phyloP scores from a whole-genome alignment of 768 basidiomycete genomes.

The Chalciporus piperatus region DNA sequence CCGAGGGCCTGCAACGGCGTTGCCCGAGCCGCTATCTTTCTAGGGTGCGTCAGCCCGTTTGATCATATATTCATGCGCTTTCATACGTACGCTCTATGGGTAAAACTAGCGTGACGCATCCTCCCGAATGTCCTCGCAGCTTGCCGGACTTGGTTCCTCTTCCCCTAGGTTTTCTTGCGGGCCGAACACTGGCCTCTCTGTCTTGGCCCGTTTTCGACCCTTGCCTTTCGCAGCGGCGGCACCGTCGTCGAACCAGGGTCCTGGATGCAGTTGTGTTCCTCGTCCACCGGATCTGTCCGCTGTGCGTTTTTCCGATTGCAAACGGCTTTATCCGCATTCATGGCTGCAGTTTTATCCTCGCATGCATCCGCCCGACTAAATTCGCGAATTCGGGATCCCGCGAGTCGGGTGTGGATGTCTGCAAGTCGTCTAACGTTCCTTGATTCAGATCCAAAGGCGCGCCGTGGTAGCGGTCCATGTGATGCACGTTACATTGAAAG shows the following conservation, averaged over 20 bases:
- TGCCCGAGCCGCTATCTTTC: background rate
- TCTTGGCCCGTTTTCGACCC: background rate
- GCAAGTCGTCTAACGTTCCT: background rate
- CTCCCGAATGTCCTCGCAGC: slow-evolving; percentile 2
- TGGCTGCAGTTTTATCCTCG: background rate
- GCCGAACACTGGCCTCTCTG: background rate
- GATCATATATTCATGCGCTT: background rate
- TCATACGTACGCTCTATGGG: background rate
- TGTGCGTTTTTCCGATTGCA: background rate
- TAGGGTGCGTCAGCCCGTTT: slow-evolving; percentile 6
- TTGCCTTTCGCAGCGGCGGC: background rate
- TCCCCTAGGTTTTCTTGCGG: slow-evolving; percentile 1
- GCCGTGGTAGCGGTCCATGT: background rate
- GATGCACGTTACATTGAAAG: background rate
- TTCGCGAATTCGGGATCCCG: background rate
- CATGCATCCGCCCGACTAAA: background rate
- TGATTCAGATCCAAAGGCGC: background rate
- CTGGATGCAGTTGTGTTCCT: background rate
- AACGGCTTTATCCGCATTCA: slow-evolving; percentile 1
- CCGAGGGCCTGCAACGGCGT: background rate
- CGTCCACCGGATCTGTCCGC: background rate
- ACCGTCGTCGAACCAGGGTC: background rate
- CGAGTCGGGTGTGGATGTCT: background rate
- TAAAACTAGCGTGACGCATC: slow-evolving; percentile 4
- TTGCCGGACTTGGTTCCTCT: slow-evolving; percentile 4